Conservation (phyloP, 1,284 basidiomycete genomes). For the Naganishia liquefaciens region DNA sequence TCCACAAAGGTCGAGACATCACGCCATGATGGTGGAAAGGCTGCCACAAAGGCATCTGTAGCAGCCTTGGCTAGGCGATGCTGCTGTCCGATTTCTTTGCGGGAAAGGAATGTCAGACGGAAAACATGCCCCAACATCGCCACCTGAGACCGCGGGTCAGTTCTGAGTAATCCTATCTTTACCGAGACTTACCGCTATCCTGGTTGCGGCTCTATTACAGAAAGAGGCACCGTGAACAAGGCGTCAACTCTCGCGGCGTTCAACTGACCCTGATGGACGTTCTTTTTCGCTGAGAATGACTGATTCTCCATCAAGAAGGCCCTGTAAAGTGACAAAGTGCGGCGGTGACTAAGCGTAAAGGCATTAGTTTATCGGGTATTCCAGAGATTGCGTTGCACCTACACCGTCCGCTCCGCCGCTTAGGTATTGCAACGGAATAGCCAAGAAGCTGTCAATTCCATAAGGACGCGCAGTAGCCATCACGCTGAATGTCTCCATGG, state of each 20-base stretch:
- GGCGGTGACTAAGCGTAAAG: not conserved
- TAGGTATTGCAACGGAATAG: conserved; percentile 8
- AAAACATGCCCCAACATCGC: conserved; percentile 18
- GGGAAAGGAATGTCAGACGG: conserved; percentile 8
- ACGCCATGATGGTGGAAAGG: conserved; percentile 12
- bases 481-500: conserved; percentile 8
- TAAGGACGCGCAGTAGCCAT: conserved; percentile 2
- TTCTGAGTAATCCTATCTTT: too few relatives aligned
- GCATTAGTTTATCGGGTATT: not conserved
- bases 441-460: not conserved
- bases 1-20: not conserved
- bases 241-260: not conserved
- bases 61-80: conserved; percentile 14
- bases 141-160: not conserved
- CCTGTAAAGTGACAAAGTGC: conserved; percentile 8
- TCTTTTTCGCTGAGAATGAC: conserved; percentile 2
- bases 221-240: not conserved
- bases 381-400: not conserved
- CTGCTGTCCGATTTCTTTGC: conserved; percentile 20
- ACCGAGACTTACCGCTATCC: conserved; percentile 19
- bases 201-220: conserved; percentile 5
- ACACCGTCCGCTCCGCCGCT: not conserved
- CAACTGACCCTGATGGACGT: conserved; percentile 12
- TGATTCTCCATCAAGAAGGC: conserved; percentile 10
- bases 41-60: conserved; percentile 4